Conservation (phyloP, 768 basidiomycete species). For the Solioccasus polychromus region DNA sequence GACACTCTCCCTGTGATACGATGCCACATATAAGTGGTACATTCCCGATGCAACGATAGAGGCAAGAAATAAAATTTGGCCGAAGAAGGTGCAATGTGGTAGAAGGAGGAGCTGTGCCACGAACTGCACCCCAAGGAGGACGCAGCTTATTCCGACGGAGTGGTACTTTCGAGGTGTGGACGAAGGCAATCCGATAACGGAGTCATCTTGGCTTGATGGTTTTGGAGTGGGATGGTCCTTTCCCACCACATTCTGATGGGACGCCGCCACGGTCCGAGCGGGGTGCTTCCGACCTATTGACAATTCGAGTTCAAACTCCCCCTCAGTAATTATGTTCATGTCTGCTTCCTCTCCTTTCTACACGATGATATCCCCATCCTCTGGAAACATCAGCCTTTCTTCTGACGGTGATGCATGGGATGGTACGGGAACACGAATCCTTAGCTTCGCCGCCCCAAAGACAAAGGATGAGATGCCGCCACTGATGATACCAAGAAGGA, state of each 20-base stretch:
- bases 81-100: constrained; percentile 30
- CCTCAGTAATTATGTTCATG: constrained; percentile 30
- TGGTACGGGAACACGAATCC: constrained; percentile 22
- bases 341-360: constrained; percentile 27
- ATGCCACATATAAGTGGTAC: constrained; percentile 31
- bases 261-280: no score
- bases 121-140: constrained; percentile 29
- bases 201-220: no score
- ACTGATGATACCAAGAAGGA: constrained; percentile 29
- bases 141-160: constrained; percentile 20
- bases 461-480: constrained; percentile 30
- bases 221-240: no score
- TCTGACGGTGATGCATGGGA: constrained; percentile 24
- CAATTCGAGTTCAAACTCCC: constrained; percentile 30
- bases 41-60: constrained; percentile 29
- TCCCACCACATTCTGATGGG: no score
- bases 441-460: constrained; percentile 26
- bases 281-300: no score
- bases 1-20: constrained; percentile 27
- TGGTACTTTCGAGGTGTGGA: constrained; percentile 6
- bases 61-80: constrained; percentile 30
- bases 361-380: constrained; percentile 21
- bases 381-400: constrained; percentile 28
- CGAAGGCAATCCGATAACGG: no score
- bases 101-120: constrained; percentile 31